Conservation (phyloP, 805 yeast genomes). For the Jamesozyma gamospora region DNA sequence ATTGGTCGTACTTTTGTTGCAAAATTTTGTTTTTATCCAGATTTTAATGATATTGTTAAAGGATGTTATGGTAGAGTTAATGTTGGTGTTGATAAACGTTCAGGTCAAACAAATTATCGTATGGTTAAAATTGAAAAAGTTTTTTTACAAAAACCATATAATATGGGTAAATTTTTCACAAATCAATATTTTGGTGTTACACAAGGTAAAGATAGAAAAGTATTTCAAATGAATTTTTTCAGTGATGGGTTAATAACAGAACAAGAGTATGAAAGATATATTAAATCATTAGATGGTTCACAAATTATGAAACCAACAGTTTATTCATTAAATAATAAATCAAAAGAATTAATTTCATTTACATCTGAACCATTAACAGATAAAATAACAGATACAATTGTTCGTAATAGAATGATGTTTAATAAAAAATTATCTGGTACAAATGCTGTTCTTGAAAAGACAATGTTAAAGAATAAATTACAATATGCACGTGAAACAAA, state of each 20-base stretch:
- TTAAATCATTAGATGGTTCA: slow-evolving; percentile 48
- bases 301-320: slow-evolving; percentile 42
- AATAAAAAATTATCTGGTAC: slow-evolving; percentile 50
- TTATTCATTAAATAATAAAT: slow-evolving; percentile 56
- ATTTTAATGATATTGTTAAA: slow-evolving; percentile 55
- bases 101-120: slow-evolving; percentile 60
- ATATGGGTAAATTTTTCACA: slow-evolving; percentile 39
- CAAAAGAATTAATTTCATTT: slow-evolving; percentile 51
- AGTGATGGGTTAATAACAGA: slow-evolving; percentile 65
- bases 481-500: slow-evolving; percentile 60
- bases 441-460: slow-evolving; percentile 67
- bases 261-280: slow-evolving; percentile 67
- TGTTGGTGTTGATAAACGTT: slow-evolving; percentile 58
- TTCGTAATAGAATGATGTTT: slow-evolving; percentile 57
- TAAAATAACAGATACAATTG: slow-evolving; percentile 67
- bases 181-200: slow-evolving; percentile 59
- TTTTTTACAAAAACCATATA: slow-evolving; percentile 42
- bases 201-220: slow-evolving; percentile 71
- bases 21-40: slow-evolving; percentile 73
- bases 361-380: slow-evolving; percentile 58
- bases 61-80: slow-evolving; percentile 80
- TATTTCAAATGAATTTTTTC: slow-evolving; percentile 67
- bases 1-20: slow-evolving; percentile 71
- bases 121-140: slow-evolving; percentile 73
- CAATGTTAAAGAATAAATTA: slow-evolving; percentile 61